Percentiles rank a stretch among this genome's conserved stretches.
phyloP scores from a whole-genome alignment of 805 yeast genomes.

The Teunomyces kruisii region DNA sequence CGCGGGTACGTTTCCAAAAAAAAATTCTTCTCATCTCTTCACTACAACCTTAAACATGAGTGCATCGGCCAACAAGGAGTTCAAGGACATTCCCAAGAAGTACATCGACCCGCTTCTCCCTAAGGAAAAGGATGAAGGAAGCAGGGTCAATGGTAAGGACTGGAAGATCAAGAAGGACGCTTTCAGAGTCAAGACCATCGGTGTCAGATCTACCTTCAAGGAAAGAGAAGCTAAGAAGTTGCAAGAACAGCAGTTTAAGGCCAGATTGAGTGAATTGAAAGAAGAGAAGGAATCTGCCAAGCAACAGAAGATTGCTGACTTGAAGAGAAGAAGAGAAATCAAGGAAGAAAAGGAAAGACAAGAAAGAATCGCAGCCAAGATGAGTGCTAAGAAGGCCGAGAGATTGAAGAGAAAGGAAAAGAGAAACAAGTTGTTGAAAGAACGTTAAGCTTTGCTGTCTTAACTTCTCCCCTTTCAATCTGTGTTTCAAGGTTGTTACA shows the following conservation, averaged over 20 bases:
- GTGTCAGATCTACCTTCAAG: slow-evolving; percentile 63
- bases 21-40: slow-evolving; percentile 6
- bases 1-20: not conserved
- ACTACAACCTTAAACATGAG: slow-evolving; percentile 22
- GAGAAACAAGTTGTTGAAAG: slow-evolving; percentile 90
- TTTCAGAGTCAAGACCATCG: slow-evolving; percentile 60
- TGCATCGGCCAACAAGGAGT: slow-evolving; percentile 25
- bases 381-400: slow-evolving; percentile 91
- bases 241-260: slow-evolving; percentile 66
- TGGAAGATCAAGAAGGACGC: slow-evolving; percentile 74
- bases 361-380: slow-evolving; percentile 75
- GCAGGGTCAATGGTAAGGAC: slow-evolving; percentile 61
- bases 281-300: slow-evolving; percentile 71
- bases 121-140: slow-evolving; percentile 45
- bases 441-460: slow-evolving; percentile 50
- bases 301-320: slow-evolving; percentile 50
- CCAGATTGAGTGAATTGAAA: slow-evolving; percentile 68
- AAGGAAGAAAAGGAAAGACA: slow-evolving; percentile 89
- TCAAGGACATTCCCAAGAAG: slow-evolving; percentile 35
- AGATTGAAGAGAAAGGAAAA: slow-evolving; percentile 88
- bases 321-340: slow-evolving; percentile 73
- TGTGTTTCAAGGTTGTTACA: not conserved
- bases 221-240: slow-evolving; percentile 64
- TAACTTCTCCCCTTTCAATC: not conserved
- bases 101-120: slow-evolving; percentile 33